phyloP scores from a whole-genome alignment of 2,329 filamentous ascomycete genomes.

The Aspergillus sojae region DNA sequence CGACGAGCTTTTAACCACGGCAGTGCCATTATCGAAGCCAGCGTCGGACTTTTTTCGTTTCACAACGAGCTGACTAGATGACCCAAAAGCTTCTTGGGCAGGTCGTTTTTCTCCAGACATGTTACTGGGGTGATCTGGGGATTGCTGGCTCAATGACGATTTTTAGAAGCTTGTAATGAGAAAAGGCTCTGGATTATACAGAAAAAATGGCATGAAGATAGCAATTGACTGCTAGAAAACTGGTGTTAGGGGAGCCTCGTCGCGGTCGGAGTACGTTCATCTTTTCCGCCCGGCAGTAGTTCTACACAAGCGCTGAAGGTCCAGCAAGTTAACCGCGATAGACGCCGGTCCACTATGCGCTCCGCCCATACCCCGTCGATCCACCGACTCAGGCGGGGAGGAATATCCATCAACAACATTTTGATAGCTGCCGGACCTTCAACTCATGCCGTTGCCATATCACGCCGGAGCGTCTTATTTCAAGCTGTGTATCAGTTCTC shows the following conservation, averaged over 20 bases:
- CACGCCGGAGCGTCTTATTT: background rate
- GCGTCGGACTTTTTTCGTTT: slow-evolving; percentile 81
- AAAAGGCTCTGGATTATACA: background rate
- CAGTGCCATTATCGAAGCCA: slow-evolving; percentile 57
- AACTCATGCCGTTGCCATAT: background rate
- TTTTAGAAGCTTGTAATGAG: slow-evolving; percentile 5
- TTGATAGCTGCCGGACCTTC: background rate
- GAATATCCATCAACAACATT: slow-evolving; percentile 15
- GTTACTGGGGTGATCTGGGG: slow-evolving; percentile 19
- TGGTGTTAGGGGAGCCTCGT: background rate
- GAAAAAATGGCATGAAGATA: background rate
- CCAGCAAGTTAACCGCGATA: slow-evolving; percentile 25
- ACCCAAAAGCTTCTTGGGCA: slow-evolving; percentile 79
- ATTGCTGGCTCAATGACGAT: slow-evolving; percentile 1
- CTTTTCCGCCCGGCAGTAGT: background rate
- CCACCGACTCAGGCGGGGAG: slow-evolving; percentile 25
- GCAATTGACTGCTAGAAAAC: slow-evolving; percentile 5
- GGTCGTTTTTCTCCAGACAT: slow-evolving; percentile 95
- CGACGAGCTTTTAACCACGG: slow-evolving; percentile 58
- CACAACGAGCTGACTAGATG: slow-evolving; percentile 73
- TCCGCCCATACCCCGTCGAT: slow-evolving; percentile 19
- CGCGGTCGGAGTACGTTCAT: background rate
- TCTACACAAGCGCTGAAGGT: slow-evolving; percentile 15
- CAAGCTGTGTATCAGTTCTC: background rate
- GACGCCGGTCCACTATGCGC: slow-evolving; percentile 24